These are phyloP conservation scores for Baorangia bicolor DNA, from an alignment of 768 basidiomycete species.

Conservation along the genomic window DNA sequence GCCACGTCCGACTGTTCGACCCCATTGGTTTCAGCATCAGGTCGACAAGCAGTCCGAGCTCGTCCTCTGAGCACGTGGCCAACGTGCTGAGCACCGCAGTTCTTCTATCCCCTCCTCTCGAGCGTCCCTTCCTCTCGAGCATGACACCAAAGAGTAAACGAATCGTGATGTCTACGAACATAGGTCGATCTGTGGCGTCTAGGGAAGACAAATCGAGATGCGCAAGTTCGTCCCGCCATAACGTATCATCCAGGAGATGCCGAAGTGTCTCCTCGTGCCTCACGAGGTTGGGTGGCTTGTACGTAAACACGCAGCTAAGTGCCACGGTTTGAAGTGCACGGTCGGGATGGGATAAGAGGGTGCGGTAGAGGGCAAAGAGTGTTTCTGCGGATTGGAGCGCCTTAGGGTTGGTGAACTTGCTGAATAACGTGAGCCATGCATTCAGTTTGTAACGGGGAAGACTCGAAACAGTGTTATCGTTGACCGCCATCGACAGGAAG, in stretches of 20 bases:
- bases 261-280: constrained; percentile 63
- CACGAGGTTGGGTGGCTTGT: constrained; percentile 61
- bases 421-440: constrained; percentile 81
- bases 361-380: constrained; percentile 63
- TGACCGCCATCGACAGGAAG: constrained; percentile 58
- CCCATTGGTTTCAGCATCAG: constrained; percentile 82
- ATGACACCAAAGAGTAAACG: constrained; percentile 86
- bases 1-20: constrained; percentile 27
- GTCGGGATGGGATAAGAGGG: constrained; percentile 85
- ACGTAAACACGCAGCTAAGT: constrained; percentile 77
- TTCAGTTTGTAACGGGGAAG: constrained; percentile 62
- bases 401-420: constrained; percentile 93
- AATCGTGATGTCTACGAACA: constrained; percentile 67
- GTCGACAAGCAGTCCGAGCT: constrained; percentile 75
- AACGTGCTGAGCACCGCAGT: constrained; percentile 75
- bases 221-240: constrained; percentile 87
- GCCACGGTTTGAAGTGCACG: constrained; percentile 71
- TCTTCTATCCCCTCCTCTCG: constrained; percentile 62
- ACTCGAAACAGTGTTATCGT: constrained; percentile 33
- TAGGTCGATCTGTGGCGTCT: constrained; percentile 53
- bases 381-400: constrained; percentile 69
- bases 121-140: constrained; percentile 73
- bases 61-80: constrained; percentile 65
- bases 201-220: constrained; percentile 66
- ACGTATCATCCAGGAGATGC: constrained; percentile 74